Evolutionary conservation across 1,284 basidiomycete genomes (phyloP).

Genomic region (Ganoderma resinaceum): DNA sequence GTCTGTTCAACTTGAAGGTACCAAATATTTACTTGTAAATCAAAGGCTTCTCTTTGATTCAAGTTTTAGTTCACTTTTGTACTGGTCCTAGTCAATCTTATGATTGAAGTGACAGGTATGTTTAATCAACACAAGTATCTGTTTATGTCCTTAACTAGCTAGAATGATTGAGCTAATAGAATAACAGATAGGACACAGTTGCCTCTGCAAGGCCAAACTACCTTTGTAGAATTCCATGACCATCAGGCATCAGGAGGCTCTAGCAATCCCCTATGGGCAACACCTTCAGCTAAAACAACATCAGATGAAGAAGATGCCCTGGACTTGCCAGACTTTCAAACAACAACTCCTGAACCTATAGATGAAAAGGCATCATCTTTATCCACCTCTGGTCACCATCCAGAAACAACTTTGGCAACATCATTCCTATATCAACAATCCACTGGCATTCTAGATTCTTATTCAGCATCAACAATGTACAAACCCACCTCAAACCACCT

Average conservation of each 20-base stretch:
- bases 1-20: background rate
- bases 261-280: constrained; percentile 20
- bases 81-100: background rate
- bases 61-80: background rate
- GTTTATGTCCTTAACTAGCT: background rate
- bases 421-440: background rate
- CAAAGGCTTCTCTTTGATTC: background rate
- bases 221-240: background rate
- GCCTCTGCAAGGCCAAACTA: background rate
- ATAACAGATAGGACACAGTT: background rate
- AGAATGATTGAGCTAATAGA: background rate
- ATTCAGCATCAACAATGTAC: background rate
- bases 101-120: background rate
- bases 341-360: constrained; percentile 17
- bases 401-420: too few relatives aligned
- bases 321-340: constrained; percentile 7
- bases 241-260: constrained; percentile 8
- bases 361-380: background rate
- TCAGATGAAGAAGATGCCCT: constrained; percentile 17
- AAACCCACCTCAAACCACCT: background rate
- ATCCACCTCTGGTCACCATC: background rate
- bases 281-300: constrained; percentile 6
- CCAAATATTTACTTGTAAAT: background rate
- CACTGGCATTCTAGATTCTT: background rate
- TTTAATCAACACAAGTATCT: background rate